Evolutionary conservation across 768 basidiomycete genomes (phyloP).

Genomic region (Strobilomyces confusus): DNA sequence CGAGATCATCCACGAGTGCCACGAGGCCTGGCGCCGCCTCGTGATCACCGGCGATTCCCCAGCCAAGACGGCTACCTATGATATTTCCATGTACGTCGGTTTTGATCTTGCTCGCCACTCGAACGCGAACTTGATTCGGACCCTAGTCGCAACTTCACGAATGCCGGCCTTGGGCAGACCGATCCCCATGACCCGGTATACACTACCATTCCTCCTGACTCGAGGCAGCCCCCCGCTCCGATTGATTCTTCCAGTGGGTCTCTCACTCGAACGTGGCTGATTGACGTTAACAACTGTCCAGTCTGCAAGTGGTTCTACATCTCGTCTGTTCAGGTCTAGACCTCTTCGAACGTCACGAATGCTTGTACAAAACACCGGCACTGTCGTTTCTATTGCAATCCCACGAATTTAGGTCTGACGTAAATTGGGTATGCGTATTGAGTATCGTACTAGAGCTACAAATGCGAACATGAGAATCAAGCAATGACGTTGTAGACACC

Average conservation of each 20-base stretch:
- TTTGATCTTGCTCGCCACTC: not conserved
- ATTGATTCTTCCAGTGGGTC: slow-evolving; percentile 85
- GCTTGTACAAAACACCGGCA: not conserved
- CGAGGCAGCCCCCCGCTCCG: slow-evolving; percentile 79
- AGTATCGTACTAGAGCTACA: slow-evolving; percentile 22
- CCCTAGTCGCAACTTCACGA: slow-evolving; percentile 74
- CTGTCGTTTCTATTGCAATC: slow-evolving; percentile 3
- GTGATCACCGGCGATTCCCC: slow-evolving; percentile 67
- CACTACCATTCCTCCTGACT: slow-evolving; percentile 66
- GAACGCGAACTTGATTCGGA: not conserved
- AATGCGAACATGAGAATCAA: slow-evolving; percentile 20
- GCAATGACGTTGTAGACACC: slow-evolving; percentile 5
- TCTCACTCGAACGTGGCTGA: not conserved
- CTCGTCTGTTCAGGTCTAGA: slow-evolving; percentile 77
- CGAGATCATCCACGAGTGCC: slow-evolving; percentile 89
- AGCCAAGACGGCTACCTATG: slow-evolving; percentile 66
- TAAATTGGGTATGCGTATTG: slow-evolving; percentile 1
- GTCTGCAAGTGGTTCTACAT: slow-evolving; percentile 96
- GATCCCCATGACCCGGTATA: slow-evolving; percentile 60
- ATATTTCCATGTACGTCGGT: slow-evolving; percentile 75
- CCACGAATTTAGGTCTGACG: not conserved
- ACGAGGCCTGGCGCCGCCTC: slow-evolving; percentile 45
- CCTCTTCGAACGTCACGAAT: not conserved
- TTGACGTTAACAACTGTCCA: slow-evolving; percentile 28
- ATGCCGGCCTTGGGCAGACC: slow-evolving; percentile 65